These are phyloP conservation scores for Diaporthe sp. DNA, from an alignment of 2,329 filamentous ascomycete genomes.

Conservation along the genomic window DNA sequence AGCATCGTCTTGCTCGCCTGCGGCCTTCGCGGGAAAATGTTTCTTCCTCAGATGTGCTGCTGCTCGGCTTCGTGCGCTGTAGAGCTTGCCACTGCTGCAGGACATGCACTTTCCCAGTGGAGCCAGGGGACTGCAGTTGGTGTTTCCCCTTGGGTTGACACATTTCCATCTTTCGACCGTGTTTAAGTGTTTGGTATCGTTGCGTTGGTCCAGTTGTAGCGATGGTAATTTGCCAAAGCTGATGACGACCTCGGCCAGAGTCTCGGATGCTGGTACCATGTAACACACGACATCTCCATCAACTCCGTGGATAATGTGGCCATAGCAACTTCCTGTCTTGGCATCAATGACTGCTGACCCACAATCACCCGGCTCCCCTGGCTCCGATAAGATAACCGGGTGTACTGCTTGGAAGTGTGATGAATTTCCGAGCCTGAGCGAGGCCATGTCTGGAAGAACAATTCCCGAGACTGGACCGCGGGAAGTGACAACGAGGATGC, in stretches of 20 bases:
- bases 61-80: not conserved
- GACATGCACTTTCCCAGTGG: not conserved
- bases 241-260: not conserved
- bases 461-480: not conserved
- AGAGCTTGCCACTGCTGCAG: slow-evolving; percentile 5
- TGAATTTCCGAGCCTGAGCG: not conserved
- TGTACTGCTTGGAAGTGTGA: not conserved
- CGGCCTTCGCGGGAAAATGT: not conserved
- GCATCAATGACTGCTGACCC: slow-evolving; percentile 6
- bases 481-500: not conserved
- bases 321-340: not conserved
- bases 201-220: not conserved
- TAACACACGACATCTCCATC: not conserved
- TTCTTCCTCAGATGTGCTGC: not conserved
- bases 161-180: slow-evolving; percentile 13
- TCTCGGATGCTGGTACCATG: not conserved
- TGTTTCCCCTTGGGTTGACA: not conserved
- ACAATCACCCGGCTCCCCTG: not conserved
- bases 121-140: too few relatives aligned
- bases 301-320: not conserved
- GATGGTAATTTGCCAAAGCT: not conserved
- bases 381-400: not conserved
- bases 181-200: not conserved
- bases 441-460: not conserved
- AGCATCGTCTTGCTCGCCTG: not conserved